Percentiles rank a stretch among this genome's conserved stretches.
Evolutionary conservation across 768 basidiomycete genomes (phyloP).

Genomic region (Lentinula sp.): DNA sequence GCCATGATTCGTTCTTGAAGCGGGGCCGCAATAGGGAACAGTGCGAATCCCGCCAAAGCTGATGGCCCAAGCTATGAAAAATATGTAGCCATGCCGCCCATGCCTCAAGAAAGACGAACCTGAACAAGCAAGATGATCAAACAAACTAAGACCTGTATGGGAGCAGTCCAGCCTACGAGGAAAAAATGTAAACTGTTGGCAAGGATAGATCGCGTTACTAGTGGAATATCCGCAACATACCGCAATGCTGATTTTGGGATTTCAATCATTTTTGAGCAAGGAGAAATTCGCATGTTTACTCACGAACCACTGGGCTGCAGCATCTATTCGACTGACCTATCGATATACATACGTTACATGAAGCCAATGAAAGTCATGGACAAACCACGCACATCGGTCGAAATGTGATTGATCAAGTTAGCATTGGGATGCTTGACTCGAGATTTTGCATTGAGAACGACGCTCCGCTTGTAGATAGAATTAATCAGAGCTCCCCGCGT

Average conservation of each 20-base stretch:
- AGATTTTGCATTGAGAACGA: constrained; percentile 60
- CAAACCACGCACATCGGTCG: constrained; percentile 49
- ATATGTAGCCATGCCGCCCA: constrained; percentile 5
- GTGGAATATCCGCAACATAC: background rate
- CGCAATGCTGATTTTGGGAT: background rate
- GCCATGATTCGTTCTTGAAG: constrained; percentile 62
- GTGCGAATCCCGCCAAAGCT: constrained; percentile 62
- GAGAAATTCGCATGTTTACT: constrained; percentile 20
- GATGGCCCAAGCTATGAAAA: constrained; percentile 54
- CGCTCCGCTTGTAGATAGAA: constrained; percentile 64
- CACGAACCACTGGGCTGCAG: constrained; percentile 69
- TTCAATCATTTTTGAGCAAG: background rate
- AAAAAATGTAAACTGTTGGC: background rate
- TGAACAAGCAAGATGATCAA: constrained; percentile 54
- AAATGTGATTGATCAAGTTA: constrained; percentile 54
- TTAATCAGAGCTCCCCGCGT: constrained; percentile 62
- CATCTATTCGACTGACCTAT: constrained; percentile 51
- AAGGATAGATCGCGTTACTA: background rate
- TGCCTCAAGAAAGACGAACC: constrained; percentile 21
- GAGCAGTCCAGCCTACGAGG: constrained; percentile 54
- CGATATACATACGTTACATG: background rate
- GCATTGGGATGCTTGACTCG: constrained; percentile 58
- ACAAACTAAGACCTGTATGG: constrained; percentile 57
- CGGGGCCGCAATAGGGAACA: constrained; percentile 59
- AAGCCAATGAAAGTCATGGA: background rate